Evolutionary conservation across 495 filamentous ascomycete genomes (phyloP), one percentile per base, ranked within the genome.

Genomic region (Xylaria curta): DNA sequence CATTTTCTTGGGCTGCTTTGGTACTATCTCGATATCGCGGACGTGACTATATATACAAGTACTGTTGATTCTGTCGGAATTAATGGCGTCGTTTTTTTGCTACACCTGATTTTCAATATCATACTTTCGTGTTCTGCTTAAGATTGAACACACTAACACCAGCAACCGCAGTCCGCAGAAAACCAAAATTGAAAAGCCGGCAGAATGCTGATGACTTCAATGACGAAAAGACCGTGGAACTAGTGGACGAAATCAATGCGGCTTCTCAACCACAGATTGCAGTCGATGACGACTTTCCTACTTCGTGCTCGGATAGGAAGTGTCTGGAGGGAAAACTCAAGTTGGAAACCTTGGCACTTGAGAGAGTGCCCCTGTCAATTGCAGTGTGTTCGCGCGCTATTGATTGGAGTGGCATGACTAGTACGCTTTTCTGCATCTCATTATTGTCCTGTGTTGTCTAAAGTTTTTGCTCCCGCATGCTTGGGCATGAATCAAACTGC

Each of bases 321-420:
- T 71, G 76, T 19, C 77, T 84, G 12, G 79, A 85, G 17, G 84
- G 85, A 36, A 90, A 87, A 72, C 81, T 97, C 8, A 90, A 86
- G 40, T 82, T 97, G 31, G 90, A 95, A 64, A 88, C 87, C 7
- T 84, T 98, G 19, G 94, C 96, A 78, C 84, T 98, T 1, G 95
- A 98, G 78, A 88, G 93, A n/a, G 88, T 97, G 15, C 85, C 89
- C 1, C 79, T 97, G 6, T 93, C 91, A 12, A 82, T 94, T 26
- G 83, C 89, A 19, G 88, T 92, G 21, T 84, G 95, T 38, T 82
- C 89, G 47, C 88, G 88, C 59, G 89, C 90, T 0, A 86, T 97
- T 64, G 94, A 98, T 78, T 97, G 93, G 93, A 90, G 89, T 0
- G 80, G 86, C 4, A 80, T 97, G 53, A 91, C 89, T n/a, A 91